Percentiles rank a stretch among this genome's conserved stretches.
phyloP scores from a whole-genome alignment of 169 alveolate genomes.

The Plasmodium malariae region DNA sequence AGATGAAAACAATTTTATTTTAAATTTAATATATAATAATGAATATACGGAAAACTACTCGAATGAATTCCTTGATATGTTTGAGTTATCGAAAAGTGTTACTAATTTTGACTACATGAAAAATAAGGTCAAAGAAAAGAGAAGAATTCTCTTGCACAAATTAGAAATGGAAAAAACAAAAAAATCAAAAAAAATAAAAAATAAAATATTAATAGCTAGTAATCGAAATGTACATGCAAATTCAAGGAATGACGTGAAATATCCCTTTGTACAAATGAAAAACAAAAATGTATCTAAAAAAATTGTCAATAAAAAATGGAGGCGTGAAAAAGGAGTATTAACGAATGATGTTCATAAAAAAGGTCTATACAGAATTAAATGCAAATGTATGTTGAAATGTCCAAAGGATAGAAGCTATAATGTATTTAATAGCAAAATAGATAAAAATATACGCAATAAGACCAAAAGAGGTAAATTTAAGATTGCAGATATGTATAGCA shows the following conservation, averaged over 20 bases:
- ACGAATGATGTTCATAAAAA: not conserved
- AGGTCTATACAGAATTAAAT: constrained; percentile 16
- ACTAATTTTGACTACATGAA: constrained; percentile 31
- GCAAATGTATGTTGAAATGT: not conserved
- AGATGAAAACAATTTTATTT: constrained; percentile 38
- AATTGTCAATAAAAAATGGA: not conserved
- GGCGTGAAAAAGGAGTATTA: not conserved
- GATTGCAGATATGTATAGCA: constrained; percentile 60
- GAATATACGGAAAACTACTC: constrained; percentile 14
- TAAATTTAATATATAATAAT: constrained; percentile 38
- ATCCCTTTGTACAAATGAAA: constrained; percentile 25
- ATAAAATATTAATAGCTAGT: not conserved
- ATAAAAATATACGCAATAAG: not conserved
- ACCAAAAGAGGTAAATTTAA: not conserved
- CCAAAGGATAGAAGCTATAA: not conserved
- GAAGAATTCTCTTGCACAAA: constrained; percentile 21
- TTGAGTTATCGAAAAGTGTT: constrained; percentile 26
- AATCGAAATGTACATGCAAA: not conserved
- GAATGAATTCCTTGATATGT: constrained; percentile 23
- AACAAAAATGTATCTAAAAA: constrained; percentile 32
- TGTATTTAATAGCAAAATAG: not conserved
- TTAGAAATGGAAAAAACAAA: not conserved
- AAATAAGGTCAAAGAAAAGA: constrained; percentile 42
- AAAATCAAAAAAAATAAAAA: constrained; percentile 3
- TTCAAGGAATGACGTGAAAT: not conserved